These are phyloP conservation scores for Hymenoscyphus fructigenus DNA, from an alignment of 2,329 filamentous ascomycete species.

Conservation along the genomic window DNA sequence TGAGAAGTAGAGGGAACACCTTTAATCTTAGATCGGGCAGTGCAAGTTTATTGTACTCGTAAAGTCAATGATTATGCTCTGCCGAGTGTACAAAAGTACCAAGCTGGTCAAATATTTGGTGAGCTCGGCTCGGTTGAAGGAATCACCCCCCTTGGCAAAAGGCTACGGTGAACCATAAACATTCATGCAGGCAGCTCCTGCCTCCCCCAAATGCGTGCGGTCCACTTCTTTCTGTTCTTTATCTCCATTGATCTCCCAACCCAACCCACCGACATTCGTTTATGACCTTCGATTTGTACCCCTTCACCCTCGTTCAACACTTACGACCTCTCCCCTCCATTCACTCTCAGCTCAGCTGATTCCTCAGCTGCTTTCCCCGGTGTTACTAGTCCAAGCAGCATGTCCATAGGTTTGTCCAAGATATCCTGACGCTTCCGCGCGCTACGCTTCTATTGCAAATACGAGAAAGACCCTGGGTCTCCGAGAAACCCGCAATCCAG, in stretches of 20 bases:
- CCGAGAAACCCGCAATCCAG: constrained; percentile 2
- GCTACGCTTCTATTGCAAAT: neutral
- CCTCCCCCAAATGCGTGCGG: neutral
- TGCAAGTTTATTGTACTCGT: no score
- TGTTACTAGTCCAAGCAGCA: constrained; percentile 2
- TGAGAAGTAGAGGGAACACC: no score
- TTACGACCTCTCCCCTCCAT: neutral
- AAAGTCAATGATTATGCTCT: no score
- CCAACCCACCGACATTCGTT: constrained; percentile 1
- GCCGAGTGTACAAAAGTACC: no score
- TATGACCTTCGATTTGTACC: neutral
- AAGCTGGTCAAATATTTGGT: no score
- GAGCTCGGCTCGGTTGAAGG: neutral
- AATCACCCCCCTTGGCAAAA: neutral
- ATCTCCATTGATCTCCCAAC: constrained; percentile 2
- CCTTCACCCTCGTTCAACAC: neutral
- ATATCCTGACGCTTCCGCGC: constrained; percentile 12
- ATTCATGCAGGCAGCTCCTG: neutral
- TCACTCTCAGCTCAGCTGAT: neutral
- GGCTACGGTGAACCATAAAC: constrained; percentile 1
- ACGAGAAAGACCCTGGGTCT: neutral
- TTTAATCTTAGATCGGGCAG: no score
- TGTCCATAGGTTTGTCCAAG: constrained; percentile 1
- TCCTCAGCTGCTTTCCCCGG: neutral
- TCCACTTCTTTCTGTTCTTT: neutral